Evolutionary conservation across 768 basidiomycete genomes (phyloP), one percentile per base, ranked within the genome.

Genomic region (Artomyces pyxidatus): DNA sequence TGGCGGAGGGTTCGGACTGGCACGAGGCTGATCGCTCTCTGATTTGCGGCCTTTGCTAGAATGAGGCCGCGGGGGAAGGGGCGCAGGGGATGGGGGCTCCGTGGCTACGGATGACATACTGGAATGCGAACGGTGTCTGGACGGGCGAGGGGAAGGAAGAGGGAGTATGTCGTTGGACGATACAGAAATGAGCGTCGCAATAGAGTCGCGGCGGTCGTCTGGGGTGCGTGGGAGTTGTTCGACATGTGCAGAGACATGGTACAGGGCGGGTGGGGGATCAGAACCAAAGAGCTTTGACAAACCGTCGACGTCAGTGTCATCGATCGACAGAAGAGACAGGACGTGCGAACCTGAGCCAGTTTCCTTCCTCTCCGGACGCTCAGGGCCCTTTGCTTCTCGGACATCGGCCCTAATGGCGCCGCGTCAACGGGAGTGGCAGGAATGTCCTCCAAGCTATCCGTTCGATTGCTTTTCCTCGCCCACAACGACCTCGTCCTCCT

Each of bases 331-430:
- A 19, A 37, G 41, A 10, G 19, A 19, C 27, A 30, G 30, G 38
- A 51, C 42, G 39, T 22, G 43, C 63, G 26, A 54, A 78, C 77
- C 68, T 77, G 72, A 5, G 69, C 60, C 64, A 79, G 72, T 61
- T 78, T 79, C 51, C 69, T 60, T 26, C 73, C 75, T 26, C 76
- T 70, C 52, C 66, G 69, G 47, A 78, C 67, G 45, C 67, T 70
- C 48, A 70, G 49, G 8, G 64, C 58, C 46, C 69, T 62, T 55
- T 76, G 68, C 41, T 60, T 63, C 48, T 68, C 71, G 12, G 52
- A 54, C 48, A 61, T 45, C 10, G 55, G 46, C 11, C 23, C 49
- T 32, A 41, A 42, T 9, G 14, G 32, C 2, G 22, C 23, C 8
- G 23, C n/a, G n/a, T n/a, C n/a, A n/a, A n/a, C n/a, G n/a, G n/a